phyloP scores from a whole-genome alignment of 2,329 filamentous ascomycete genomes.

The Colletotrichum kahawae region DNA sequence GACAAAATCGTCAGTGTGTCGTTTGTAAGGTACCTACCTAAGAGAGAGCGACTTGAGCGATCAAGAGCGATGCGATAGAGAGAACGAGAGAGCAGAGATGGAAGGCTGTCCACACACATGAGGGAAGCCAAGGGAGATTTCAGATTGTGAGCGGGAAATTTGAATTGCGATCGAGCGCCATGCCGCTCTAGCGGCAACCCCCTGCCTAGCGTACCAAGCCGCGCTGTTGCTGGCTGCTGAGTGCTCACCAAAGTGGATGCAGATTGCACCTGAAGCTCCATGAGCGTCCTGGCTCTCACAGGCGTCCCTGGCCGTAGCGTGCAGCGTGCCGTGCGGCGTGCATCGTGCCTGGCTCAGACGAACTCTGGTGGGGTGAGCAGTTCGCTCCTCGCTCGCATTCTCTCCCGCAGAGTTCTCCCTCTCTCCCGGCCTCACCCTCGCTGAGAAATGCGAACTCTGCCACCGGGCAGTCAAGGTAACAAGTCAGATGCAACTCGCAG shows the following conservation, averaged over 20 bases:
- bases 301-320: background rate
- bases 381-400: background rate
- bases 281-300: background rate
- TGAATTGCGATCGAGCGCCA: constrained; percentile 18
- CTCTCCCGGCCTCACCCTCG: background rate
- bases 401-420: background rate
- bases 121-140: background rate
- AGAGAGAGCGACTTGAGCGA: background rate
- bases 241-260: background rate
- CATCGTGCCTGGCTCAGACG: constrained; percentile 12
- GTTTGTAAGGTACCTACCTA: background rate
- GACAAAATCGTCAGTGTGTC: background rate
- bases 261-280: background rate
- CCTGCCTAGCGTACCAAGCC: background rate
- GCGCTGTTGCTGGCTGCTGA: background rate
- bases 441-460: background rate
- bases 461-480: background rate
- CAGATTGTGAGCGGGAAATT: constrained; percentile 13
- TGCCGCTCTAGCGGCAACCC: constrained; percentile 2
- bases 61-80: background rate
- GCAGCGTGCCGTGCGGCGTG: background rate
- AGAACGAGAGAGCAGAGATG: background rate
- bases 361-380: background rate
- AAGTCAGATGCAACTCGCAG: background rate
- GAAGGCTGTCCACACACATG: background rate